A percentile compares a stretch with the other conserved stretches of the same genome.
Evolutionary conservation across 495 filamentous ascomycete species (phyloP).

Genomic region (Cercophora scortea): DNA sequence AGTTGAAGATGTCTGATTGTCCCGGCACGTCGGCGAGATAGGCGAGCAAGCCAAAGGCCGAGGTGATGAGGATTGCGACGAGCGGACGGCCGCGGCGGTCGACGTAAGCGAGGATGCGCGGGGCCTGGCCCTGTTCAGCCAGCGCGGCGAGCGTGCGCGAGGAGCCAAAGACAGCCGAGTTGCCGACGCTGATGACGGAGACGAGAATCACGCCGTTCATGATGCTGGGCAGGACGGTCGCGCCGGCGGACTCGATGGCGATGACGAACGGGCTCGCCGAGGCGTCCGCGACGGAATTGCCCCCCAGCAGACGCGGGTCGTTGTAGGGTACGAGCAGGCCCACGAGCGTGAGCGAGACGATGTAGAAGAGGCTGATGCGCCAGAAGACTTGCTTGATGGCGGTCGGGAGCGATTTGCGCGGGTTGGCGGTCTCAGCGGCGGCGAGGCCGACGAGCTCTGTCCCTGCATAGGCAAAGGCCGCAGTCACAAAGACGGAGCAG

Average conservation of each 20-base stretch:
- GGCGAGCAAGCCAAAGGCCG: constrained; percentile 64
- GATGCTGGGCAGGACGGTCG: constrained; percentile 64
- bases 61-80: constrained; percentile 60
- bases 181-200: constrained; percentile 80
- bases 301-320: constrained; percentile 50
- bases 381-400: constrained; percentile 95
- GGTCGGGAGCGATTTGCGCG: constrained; percentile 75
- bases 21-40: constrained; percentile 63
- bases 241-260: constrained; percentile 72
- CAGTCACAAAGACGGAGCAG: constrained; percentile 87
- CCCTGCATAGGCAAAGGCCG: constrained; percentile 86
- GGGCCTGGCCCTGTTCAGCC: constrained; percentile 79
- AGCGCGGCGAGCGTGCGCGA: constrained; percentile 82
- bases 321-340: constrained; percentile 70
- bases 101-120: constrained; percentile 68
- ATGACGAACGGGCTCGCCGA: constrained; percentile 84
- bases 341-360: constrained; percentile 66
- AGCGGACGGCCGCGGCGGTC: constrained; percentile 79
- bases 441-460: constrained; percentile 90
- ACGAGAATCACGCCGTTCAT: constrained; percentile 93
- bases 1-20: constrained; percentile 61
- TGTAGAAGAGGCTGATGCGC: constrained; percentile 85
- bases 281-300: constrained; percentile 50
- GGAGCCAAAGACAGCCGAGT: constrained; percentile 81
- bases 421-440: constrained; percentile 82